Evolutionary conservation across 306 rosid genomes (phyloP).

Genomic region (Fragaria nilgerrensis): DNA sequence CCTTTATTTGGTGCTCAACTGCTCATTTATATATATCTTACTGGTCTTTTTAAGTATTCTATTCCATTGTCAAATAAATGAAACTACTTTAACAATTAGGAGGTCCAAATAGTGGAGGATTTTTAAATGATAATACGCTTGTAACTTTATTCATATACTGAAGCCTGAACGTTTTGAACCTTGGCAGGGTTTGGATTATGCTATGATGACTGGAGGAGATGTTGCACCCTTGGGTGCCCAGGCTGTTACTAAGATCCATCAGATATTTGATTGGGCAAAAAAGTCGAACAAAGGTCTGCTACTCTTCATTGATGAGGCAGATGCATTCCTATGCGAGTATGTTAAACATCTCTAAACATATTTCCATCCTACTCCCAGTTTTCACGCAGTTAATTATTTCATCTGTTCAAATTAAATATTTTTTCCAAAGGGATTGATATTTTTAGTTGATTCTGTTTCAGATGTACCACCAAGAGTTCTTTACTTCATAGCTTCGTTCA

Average conservation of each 20-base stretch:
- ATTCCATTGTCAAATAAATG: background rate
- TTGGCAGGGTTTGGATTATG: constrained; percentile 94
- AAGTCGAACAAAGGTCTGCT: constrained; percentile 83
- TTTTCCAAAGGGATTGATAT: background rate
- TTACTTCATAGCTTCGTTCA: too few species aligned
- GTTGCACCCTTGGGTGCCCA: constrained; percentile 96
- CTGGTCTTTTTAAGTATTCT: background rate
- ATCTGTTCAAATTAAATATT: background rate
- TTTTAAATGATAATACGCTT: background rate
- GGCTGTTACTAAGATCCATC: constrained; percentile 97
- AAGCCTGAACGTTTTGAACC: background rate
- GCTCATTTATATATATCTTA: background rate
- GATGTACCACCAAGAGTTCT: background rate
- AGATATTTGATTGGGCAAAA: constrained; percentile 99
- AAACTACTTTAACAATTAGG: background rate
- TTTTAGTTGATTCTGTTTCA: background rate
- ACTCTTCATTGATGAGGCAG: constrained; percentile 98
- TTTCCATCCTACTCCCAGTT: background rate
- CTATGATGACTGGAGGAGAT: constrained; percentile 99
- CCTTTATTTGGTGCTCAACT: background rate
- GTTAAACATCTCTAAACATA: constrained; percentile 36
- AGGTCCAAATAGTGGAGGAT: background rate
- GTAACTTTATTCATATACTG: background rate
- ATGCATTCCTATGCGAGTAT: constrained; percentile 99
- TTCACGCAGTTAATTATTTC: background rate